Evolutionary conservation across 2,329 filamentous ascomycete genomes (phyloP).

Genomic region (Westerdykella aurantiaca): DNA sequence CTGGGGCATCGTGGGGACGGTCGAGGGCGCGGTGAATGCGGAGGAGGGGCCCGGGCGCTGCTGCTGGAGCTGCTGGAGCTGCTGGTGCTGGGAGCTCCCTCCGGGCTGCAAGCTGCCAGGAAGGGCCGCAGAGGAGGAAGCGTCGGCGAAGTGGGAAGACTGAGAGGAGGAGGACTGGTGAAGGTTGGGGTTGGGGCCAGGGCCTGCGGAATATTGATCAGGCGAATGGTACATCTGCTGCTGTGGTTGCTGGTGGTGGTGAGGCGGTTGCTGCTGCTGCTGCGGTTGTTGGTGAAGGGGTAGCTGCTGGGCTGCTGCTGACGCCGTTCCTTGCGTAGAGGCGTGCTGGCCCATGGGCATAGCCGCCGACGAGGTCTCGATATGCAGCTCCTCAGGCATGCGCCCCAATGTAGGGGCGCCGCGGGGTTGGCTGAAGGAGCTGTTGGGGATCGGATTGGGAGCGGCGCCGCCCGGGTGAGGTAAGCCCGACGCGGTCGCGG

Average conservation of each 20-base stretch:
- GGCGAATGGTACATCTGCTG: slow-evolving; percentile 47
- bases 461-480: slow-evolving; percentile 10
- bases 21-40: slow-evolving; percentile 52
- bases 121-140: slow-evolving; percentile 39
- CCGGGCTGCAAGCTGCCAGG: slow-evolving; percentile 56
- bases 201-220: slow-evolving; percentile 44
- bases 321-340: slow-evolving; percentile 15
- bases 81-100: slow-evolving; percentile 41
- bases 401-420: slow-evolving; percentile 44
- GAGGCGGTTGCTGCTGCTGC: slow-evolving; percentile 34
- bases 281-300: slow-evolving; percentile 27
- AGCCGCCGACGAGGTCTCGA: slow-evolving; percentile 30
- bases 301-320: background rate
- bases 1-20: slow-evolving; percentile 51
- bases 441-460: slow-evolving; percentile 34
- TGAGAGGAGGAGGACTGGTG: slow-evolving; percentile 48
- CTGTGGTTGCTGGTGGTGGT: slow-evolving; percentile 36
- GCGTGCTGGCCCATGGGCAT: slow-evolving; percentile 33
- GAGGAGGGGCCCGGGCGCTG: slow-evolving; percentile 50
- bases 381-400: slow-evolving; percentile 53
- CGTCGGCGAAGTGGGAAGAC: slow-evolving; percentile 40
- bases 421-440: slow-evolving; percentile 48
- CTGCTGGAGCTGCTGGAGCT: slow-evolving; percentile 35
- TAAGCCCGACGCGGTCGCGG: slow-evolving; percentile 17
- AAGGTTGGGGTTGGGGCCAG: slow-evolving; percentile 52